Conservation (phyloP, 495 filamentous ascomycete genomes). For the Patellaria atrata region DNA sequence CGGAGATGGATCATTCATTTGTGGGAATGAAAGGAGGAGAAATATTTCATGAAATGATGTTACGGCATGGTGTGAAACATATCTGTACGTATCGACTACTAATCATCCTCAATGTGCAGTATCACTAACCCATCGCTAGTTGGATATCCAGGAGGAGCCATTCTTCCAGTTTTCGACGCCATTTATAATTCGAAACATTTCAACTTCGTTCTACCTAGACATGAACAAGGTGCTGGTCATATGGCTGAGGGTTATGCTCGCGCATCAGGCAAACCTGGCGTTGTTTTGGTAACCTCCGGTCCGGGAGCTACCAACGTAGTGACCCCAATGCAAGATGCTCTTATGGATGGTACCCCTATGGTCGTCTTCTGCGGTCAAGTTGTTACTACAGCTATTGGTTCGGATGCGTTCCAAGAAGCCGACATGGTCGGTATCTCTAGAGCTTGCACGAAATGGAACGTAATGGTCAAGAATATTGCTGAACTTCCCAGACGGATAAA, state of each 20-base stretch:
- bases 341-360: slow-evolving; percentile 66
- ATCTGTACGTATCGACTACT: slow-evolving; percentile 32
- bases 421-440: slow-evolving; percentile 64
- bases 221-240: slow-evolving; percentile 70
- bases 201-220: slow-evolving; percentile 62
- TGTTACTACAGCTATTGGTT: slow-evolving; percentile 54
- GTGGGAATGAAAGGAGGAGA: slow-evolving; percentile 90
- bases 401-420: slow-evolving; percentile 69
- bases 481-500: slow-evolving; percentile 67
- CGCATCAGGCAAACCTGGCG: slow-evolving; percentile 58
- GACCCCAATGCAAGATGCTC: slow-evolving; percentile 64
- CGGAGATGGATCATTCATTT: slow-evolving; percentile 43
- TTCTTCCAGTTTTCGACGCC: slow-evolving; percentile 72
- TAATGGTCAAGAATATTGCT: slow-evolving; percentile 67
- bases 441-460: slow-evolving; percentile 75
- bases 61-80: slow-evolving; percentile 79
- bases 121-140: slow-evolving; percentile 30
- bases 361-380: slow-evolving; percentile 74
- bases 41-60: slow-evolving; percentile 99
- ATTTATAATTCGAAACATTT: slow-evolving; percentile 73
- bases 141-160: slow-evolving; percentile 65
- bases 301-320: slow-evolving; percentile 68
- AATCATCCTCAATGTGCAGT: slow-evolving; percentile 4
- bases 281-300: slow-evolving; percentile 66
- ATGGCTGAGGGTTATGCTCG: slow-evolving; percentile 73